Base-by-base conservation (phyloP, 768 basidiomycete species). In the Pisolithus tinctorius region DNA sequence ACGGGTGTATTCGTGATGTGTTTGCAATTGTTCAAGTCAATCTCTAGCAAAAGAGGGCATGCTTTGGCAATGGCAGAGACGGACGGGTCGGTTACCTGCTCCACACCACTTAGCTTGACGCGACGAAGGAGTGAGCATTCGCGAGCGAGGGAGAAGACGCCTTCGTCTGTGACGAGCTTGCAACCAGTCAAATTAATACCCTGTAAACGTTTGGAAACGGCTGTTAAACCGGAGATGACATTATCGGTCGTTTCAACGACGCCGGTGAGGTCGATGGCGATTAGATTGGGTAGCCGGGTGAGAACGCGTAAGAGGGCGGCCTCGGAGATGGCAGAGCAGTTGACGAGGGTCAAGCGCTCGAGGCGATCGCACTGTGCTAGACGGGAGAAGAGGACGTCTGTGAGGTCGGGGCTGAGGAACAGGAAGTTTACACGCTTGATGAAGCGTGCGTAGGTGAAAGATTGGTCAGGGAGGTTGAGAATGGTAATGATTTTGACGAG, bases 141-240 rank as follows among this genome's bases (percentile, higher is more conserved):
- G 37, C 69, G 61, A 3, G 93, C 93, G 34, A 98, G 74, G 3
- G 87, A 84, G 47, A 82, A 67, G 45, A 99, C 71, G 13, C 88
- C 91, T 30, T 71, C 61, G 60, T 97, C 90, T 26, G 89, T 84
- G 43, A 98, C 79, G 51, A 76, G 75, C 59, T 77, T 82, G 72
- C 96, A 98, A 7, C 85, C 86, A 25, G 81, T 81, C 39, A 98
- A 73, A 65, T 97, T 98, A 66, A 98, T 83, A 37, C 95, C 96
- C 64, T 96, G 95, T 29, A 98, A 69, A 51, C 83, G 83, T 59
- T 70, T 79, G 42, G 91, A 87, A 16, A 79, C 74, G 27, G 70
- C 63, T 31, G 91, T 87, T 26, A 98, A 76, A 37, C 81, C 81
- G 39, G 80, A 71, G 54, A 97, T 71, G 49, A 90, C 82, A 23